phyloP scores from a whole-genome alignment of 1,284 basidiomycete species.

The Cryptococcus amylolentus region DNA sequence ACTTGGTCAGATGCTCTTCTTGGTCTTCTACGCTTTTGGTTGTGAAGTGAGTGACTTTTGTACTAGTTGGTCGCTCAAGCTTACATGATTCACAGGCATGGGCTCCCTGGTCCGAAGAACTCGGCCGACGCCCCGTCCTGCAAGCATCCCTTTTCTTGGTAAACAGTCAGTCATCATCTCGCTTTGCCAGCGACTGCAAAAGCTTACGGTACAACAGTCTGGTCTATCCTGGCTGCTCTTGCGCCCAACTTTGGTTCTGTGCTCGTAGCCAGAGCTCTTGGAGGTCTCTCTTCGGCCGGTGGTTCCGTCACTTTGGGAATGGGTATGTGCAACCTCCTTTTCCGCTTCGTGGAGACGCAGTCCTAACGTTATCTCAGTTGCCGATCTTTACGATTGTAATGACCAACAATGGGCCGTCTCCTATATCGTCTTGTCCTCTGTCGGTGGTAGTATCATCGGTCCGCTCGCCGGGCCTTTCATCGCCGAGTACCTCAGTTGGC shows the following conservation, averaged over 20 bases:
- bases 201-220: constrained; percentile 20
- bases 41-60: constrained; percentile 22
- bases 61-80: neutral
- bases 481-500: constrained; percentile 52
- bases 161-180: constrained; percentile 36
- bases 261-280: constrained; percentile 63
- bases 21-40: constrained; percentile 54
- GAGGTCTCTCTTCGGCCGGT: constrained; percentile 64
- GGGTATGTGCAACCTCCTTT: constrained; percentile 12
- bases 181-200: neutral
- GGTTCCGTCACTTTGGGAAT: constrained; percentile 52
- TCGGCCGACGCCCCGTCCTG: constrained; percentile 62
- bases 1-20: constrained; percentile 49
- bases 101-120: constrained; percentile 61
- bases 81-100: constrained; percentile 30
- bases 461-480: constrained; percentile 53
- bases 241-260: constrained; percentile 63
- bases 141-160: constrained; percentile 43
- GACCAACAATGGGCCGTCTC: constrained; percentile 60
- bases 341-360: neutral
- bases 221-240: constrained; percentile 60
- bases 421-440: constrained; percentile 60
- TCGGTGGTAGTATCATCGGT: constrained; percentile 57
- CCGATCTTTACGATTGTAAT: constrained; percentile 62
- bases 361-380: constrained; percentile 41